Evolutionary conservation across 805 yeast species (phyloP), one percentile per base, ranked within the genome.

Genomic region (Nakazawaea populi): DNA sequence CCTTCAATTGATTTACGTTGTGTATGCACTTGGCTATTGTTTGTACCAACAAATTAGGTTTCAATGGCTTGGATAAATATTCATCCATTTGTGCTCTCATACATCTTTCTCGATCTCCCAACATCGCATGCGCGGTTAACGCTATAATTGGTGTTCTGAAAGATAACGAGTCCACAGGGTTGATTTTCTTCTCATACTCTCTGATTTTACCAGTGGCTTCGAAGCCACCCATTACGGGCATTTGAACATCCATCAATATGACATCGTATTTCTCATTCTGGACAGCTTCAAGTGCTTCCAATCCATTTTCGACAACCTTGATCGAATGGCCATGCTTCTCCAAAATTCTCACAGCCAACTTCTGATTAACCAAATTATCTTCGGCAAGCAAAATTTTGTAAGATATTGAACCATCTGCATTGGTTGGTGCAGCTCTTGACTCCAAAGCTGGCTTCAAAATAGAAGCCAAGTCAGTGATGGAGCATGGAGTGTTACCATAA

Each of bases 181-280:
- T 83, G 24, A 82, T 76, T 66, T 84, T 85, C 71, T 78, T 81
- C 67, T 89, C 96, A 95, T 95, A 88, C 61, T 86, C 89, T 58
- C 96, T 74, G 49, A 89, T 89, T 66, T 82, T 81, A 44, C 85
- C 88, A 1, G 96, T 88, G 2, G 96, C 96, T 62, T 89, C 96
- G 65, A 89, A 89, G 0, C 96, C 96, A 31, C 96, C 96, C 94
- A 89, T 89, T 12, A 87, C 88, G 7, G 96, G 96, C 96, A 89
- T 89, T 66, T 89, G 96, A 43, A 89, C 96, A 70, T 89, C 96
- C 96, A 89, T 89, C 57, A 89, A 76, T 18, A 89, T 86, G 44
- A 87, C 91, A 63, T 89, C 96, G 63, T 83, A 89, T 45, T 76
- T 74, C 54, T 76, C 79, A 56, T 77, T 74, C 63, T 82, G 74